A percentile compares a stretch with the other conserved stretches of the same genome.
phyloP scores from a whole-genome alignment of 352 stramenopile species.

The Globisporangium nagaii region DNA sequence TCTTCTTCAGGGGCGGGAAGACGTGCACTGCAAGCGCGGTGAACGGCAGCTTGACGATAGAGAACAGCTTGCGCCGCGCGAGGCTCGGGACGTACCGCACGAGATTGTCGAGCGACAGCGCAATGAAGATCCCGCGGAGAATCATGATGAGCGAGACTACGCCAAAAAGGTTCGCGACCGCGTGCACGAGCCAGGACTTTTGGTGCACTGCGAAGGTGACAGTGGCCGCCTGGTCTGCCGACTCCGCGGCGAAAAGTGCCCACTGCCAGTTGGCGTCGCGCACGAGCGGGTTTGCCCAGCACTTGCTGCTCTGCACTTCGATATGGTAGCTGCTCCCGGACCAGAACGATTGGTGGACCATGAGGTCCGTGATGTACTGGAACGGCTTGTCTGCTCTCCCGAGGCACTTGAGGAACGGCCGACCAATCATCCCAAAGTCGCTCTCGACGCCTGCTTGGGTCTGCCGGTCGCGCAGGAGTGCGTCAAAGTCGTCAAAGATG shows the following conservation, averaged over 20 bases:
- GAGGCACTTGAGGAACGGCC: slow-evolving; percentile 39
- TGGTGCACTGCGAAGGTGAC: slow-evolving; percentile 35
- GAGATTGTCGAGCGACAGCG: slow-evolving; percentile 20
- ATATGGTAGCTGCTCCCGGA: slow-evolving; percentile 36
- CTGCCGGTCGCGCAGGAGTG: slow-evolving; percentile 17
- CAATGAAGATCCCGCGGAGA: slow-evolving; percentile 28
- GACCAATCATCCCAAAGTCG: slow-evolving; percentile 32
- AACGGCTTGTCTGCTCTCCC: slow-evolving; percentile 28
- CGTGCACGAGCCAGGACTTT: slow-evolving; percentile 12
- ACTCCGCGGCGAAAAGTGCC: slow-evolving; percentile 34
- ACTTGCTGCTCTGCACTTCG: slow-evolving; percentile 43
- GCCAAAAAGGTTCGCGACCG: slow-evolving; percentile 29
- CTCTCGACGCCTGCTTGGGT: slow-evolving; percentile 27
- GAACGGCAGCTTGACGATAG: slow-evolving; percentile 24
- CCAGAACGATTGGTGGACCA: slow-evolving; percentile 51
- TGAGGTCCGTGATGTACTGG: slow-evolving; percentile 49
- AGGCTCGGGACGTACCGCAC: slow-evolving; percentile 36
- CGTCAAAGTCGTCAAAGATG: slow-evolving; percentile 44
- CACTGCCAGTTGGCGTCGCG: slow-evolving; percentile 28
- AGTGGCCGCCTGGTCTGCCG: slow-evolving; percentile 26
- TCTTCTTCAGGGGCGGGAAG: slow-evolving; percentile 23
- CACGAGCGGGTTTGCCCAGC: slow-evolving; percentile 28
- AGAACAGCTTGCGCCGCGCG: slow-evolving; percentile 17
- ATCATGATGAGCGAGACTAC: slow-evolving; percentile 43
- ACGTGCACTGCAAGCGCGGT: slow-evolving; percentile 29